Evolutionary conservation across 2,329 filamentous ascomycete genomes (phyloP), one percentile per base, ranked within the genome.

Genomic region (Epichloe typhina): DNA sequence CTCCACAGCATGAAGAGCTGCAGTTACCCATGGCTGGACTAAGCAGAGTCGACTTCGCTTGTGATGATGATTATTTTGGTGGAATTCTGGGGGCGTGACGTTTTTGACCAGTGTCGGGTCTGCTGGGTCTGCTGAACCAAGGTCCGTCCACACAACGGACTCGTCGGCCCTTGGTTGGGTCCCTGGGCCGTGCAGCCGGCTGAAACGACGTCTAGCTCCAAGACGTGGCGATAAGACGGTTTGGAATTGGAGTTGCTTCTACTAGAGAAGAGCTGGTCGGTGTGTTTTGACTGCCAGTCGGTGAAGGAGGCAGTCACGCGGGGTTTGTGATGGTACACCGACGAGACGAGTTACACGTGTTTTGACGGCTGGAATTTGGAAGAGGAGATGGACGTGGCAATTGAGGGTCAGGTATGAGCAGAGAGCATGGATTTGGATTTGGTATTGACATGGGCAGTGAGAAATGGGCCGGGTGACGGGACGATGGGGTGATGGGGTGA

Each of bases 1-100:
- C 68, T 64, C 75, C 76, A 66, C 79, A 83, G 70, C 79, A 83
- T 49, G 66, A 59, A 58, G 76, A 79, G 57, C 76, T 79, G 66
- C 73, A 74, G 68, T 76, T 77, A 69, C 73, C 80, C 80, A 84
- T 84, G 68, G 70, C 62, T 59, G 38, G 35, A 15, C 21, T 41
- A 5, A 50, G 21, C 19, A 11, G 35, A 23, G 41, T 50, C 41
- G 17, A 45, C 13, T 45, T 8, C 4, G 46, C 21, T 35, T 11
- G 50, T 17, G 15, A 41, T 31, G 40, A 46, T 46, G 50, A 44
- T 39, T 21, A 39, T 13, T 12, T 43, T 47, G 19, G 26, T 23
- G 50, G 23, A 33, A 19, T 19, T 33, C n/a, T 15, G 17, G 33
- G 17, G n/a, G 2, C 19, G 5, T 42, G 50, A 36, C 37, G 50